Evolutionary conservation across 139 green algal species (phyloP).

Genomic region (Closterium sp.): DNA sequence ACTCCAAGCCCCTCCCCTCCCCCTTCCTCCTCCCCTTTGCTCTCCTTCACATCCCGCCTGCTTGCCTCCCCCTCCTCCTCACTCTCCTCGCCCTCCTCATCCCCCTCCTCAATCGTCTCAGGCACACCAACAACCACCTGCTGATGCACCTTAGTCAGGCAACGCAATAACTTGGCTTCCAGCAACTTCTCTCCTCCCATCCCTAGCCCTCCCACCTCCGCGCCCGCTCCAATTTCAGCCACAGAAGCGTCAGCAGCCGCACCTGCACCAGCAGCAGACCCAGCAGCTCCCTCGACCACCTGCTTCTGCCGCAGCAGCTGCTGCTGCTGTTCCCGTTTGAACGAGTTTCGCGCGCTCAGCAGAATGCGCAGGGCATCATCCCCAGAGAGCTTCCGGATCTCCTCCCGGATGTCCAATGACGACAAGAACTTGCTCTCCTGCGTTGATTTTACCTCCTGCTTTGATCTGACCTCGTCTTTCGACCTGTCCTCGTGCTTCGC

Average conservation of each 20-base stretch:
- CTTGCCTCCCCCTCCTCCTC: background rate
- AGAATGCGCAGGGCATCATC: background rate
- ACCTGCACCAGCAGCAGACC: too few relatives aligned
- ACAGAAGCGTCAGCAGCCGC: background rate
- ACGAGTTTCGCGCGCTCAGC: background rate
- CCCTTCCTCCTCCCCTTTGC: background rate
- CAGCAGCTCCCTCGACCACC: too few relatives aligned
- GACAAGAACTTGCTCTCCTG: background rate
- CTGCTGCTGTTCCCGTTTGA: background rate
- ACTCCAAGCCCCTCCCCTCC: background rate
- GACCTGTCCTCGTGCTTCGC: background rate
- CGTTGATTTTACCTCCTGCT: background rate
- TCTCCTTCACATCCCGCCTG: background rate
- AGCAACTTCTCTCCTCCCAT: background rate
- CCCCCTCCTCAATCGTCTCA: background rate
- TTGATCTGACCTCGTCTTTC: too few relatives aligned
- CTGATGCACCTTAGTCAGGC: constrained; percentile 1
- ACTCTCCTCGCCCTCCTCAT: background rate
- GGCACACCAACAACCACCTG: background rate
- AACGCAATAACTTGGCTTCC: background rate
- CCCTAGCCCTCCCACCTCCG: background rate
- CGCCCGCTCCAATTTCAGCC: background rate
- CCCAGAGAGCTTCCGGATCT: background rate
- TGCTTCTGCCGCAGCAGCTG: background rate
- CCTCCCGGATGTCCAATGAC: background rate